Percentiles rank a stretch among this genome's conserved stretches.
Conservation (phyloP, 495 filamentous ascomycete species). For the Chaetomium tenue region DNA sequence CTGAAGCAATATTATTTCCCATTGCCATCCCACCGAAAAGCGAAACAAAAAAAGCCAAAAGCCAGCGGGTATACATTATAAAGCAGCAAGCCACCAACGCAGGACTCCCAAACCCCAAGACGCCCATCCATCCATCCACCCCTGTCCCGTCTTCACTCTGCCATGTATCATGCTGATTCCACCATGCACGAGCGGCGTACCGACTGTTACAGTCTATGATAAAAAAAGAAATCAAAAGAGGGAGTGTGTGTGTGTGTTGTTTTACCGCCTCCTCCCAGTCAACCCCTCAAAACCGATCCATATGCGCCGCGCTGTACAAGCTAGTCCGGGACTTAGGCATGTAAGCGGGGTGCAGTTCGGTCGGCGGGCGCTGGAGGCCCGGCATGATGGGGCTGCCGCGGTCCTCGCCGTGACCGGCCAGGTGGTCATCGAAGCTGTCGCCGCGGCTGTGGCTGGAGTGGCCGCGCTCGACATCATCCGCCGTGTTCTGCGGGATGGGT, state of each 20-base stretch:
- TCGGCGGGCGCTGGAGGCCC: conserved; percentile 49
- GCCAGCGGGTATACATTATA: conserved; percentile 14
- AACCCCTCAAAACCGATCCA: conserved; percentile 33
- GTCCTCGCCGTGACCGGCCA: conserved; percentile 25
- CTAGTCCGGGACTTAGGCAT: conserved; percentile 42
- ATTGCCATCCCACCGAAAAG: background rate
- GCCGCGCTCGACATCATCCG: conserved; percentile 36
- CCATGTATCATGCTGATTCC: background rate
- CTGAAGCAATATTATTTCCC: background rate
- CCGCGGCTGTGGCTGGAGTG: conserved; percentile 12
- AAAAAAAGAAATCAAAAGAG: background rate
- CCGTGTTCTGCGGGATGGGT: conserved; percentile 36
- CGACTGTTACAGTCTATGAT: conserved; percentile 8
- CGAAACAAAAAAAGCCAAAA: conserved; percentile 2
- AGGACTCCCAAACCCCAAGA: conserved; percentile 2
- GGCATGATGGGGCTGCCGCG: conserved; percentile 52
- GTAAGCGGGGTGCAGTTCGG: conserved; percentile 50
- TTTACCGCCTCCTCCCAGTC: background rate
- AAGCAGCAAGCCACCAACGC: conserved; percentile 2
- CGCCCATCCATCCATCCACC: conserved; percentile 5
- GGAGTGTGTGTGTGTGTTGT: conserved; percentile 8
- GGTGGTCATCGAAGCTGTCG: background rate
- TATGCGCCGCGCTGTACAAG: conserved; percentile 51
- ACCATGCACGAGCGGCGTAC: background rate
- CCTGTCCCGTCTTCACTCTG: too few species aligned